These are phyloP conservation scores for Kwoniella europaea DNA, from an alignment of 768 basidiomycete genomes.

Conservation along the genomic window DNA sequence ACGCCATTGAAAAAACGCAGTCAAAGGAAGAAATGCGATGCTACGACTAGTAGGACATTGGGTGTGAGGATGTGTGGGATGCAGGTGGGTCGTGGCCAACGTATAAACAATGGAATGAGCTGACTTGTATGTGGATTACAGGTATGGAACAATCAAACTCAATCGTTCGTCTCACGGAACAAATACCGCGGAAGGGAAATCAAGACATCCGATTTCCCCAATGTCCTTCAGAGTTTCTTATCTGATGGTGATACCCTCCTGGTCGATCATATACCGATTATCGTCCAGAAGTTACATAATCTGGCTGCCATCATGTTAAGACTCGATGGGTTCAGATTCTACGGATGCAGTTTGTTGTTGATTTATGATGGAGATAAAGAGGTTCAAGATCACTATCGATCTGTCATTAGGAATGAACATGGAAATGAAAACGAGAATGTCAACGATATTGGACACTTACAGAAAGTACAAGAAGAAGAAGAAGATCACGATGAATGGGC, in stretches of 20 bases:
- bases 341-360: conserved; percentile 93
- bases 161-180: conserved; percentile 88
- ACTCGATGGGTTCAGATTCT: conserved; percentile 94
- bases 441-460: conserved; percentile 78
- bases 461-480: conserved; percentile 33
- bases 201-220: conserved; percentile 79
- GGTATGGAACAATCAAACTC: conserved; percentile 89
- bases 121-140: conserved; percentile 53
- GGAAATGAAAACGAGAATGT: conserved; percentile 53
- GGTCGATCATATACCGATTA: conserved; percentile 86
- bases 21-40: conserved; percentile 96
- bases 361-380: conserved; percentile 97
- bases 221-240: conserved; percentile 80
- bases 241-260: conserved; percentile 81
- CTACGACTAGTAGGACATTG: conserved; percentile 86
- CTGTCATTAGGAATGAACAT: conserved; percentile 59
- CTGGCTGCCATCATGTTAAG: conserved; percentile 87
- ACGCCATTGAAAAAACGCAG: conserved; percentile 92
- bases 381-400: conserved; percentile 67
- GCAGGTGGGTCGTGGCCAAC: conserved; percentile 72
- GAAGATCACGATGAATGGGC: conserved; percentile 36
- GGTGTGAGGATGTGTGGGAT: conserved; percentile 97
- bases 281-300: conserved; percentile 90
- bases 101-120: not conserved
- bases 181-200: conserved; percentile 95